Conservation (phyloP, 228 moss, liverwort and hornwort genomes). For the Sphagnum magellanicum region DNA sequence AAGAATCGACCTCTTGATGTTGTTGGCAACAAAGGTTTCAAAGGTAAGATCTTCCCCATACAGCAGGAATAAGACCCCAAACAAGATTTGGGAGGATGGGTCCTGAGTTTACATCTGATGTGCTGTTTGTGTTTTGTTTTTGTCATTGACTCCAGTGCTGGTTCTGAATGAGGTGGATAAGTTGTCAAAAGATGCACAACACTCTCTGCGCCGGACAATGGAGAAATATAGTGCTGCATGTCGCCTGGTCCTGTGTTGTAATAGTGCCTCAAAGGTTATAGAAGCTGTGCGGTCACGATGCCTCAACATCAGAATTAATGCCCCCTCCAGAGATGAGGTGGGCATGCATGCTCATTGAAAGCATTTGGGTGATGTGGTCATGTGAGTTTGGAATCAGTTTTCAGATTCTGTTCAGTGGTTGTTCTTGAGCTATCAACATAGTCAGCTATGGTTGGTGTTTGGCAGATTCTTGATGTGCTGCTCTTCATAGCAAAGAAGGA, state of each 20-base stretch:
- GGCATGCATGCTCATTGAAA: neutral
- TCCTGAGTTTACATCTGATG: too few species aligned
- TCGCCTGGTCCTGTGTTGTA: conserved; percentile 73
- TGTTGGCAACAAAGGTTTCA: conserved; percentile 66
- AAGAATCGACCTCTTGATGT: conserved; percentile 83
- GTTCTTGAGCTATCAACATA: neutral
- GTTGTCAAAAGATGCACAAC: conserved; percentile 83
- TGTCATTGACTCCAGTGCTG: conserved; percentile 37
- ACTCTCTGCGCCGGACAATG: conserved; percentile 86
- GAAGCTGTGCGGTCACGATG: conserved; percentile 90
- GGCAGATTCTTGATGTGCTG: conserved; percentile 76
- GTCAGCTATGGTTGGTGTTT: conserved; percentile 6
- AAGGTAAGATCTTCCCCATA: conserved; percentile 33
- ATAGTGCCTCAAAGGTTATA: conserved; percentile 85
- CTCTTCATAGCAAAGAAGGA: conserved; percentile 76
- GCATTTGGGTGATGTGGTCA: too few species aligned
- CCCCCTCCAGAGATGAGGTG: conserved; percentile 73
- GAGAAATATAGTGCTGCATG: conserved; percentile 94
- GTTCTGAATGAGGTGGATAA: conserved; percentile 93
- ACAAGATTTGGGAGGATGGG: too few species aligned
- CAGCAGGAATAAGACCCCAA: too few species aligned
- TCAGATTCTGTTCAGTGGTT: neutral
- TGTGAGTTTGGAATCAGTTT: neutral
- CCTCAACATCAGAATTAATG: conserved; percentile 72
- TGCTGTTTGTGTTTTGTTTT: too few species aligned